Conservation (phyloP, 257 asterid species). For the Solanum tarapatanum region DNA sequence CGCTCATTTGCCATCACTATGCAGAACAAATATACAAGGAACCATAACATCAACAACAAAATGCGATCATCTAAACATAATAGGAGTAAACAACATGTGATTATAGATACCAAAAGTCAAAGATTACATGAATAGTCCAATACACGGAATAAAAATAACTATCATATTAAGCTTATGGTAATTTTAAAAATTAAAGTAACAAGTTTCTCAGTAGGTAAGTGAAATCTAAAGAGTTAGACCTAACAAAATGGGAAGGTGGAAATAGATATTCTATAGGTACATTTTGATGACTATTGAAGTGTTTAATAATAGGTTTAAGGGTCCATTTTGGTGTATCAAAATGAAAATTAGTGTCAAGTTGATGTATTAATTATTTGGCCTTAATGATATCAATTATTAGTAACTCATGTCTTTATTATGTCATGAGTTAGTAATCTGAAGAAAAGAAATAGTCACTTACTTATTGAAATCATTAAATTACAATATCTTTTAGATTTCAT, state of each 20-base stretch:
- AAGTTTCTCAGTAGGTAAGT: background rate
- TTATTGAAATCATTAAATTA: background rate
- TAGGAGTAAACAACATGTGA: background rate
- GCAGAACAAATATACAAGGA: background rate
- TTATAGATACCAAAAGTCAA: background rate
- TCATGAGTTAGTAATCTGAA: background rate
- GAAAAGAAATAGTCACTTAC: background rate
- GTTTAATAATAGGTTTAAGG: background rate
- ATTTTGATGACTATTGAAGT: background rate
- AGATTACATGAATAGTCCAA: background rate
- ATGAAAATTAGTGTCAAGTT: background rate
- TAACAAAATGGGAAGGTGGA: background rate
- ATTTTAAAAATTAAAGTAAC: background rate
- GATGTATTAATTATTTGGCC: background rate
- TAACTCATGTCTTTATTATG: background rate
- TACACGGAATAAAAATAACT: background rate
- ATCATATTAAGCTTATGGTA: background rate
- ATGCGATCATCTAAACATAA: background rate
- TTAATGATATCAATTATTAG: background rate
- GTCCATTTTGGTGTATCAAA: background rate
- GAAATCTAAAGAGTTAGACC: background rate
- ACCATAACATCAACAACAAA: background rate
- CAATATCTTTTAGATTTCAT: background rate
- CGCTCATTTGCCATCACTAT: no score
- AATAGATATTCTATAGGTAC: background rate